phyloP scores from a whole-genome alignment of 805 yeast species.

The Saccharomycopsis selenospora region DNA sequence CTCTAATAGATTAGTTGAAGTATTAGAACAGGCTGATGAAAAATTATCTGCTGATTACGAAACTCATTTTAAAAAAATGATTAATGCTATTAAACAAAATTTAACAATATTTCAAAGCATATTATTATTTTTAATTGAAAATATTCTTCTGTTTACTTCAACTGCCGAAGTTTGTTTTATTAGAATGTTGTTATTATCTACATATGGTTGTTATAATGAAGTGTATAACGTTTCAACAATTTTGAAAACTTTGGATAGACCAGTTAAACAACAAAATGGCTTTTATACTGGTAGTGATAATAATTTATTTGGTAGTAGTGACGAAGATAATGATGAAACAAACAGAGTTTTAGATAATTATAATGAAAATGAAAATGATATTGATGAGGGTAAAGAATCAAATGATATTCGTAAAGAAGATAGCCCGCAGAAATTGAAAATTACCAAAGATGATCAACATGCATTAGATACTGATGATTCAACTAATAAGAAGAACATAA shows the following conservation, averaged over 20 bases:
- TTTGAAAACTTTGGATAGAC: slow-evolving; percentile 24
- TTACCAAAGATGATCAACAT: background rate
- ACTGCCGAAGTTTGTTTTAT: slow-evolving; percentile 40
- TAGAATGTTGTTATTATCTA: slow-evolving; percentile 35
- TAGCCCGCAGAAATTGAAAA: background rate
- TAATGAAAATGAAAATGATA: background rate
- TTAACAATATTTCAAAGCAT: slow-evolving; percentile 33
- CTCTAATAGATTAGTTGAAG: slow-evolving; percentile 38
- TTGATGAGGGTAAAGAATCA: background rate
- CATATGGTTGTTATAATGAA: slow-evolving; percentile 41
- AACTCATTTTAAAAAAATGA: slow-evolving; percentile 1
- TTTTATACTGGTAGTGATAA: background rate
- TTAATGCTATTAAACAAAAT: slow-evolving; percentile 5
- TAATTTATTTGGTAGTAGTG: background rate
- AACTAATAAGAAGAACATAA: background rate
- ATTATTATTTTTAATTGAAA: slow-evolving; percentile 34
- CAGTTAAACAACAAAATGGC: background rate
- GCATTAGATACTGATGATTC: background rate
- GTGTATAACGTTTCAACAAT: slow-evolving; percentile 36
- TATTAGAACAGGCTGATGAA: slow-evolving; percentile 33
- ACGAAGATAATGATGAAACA: background rate
- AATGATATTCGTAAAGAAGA: background rate
- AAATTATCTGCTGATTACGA: background rate
- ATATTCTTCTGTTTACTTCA: slow-evolving; percentile 31
- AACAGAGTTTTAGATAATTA: background rate